A percentile compares a stretch with the other conserved stretches of the same genome.
Evolutionary conservation across 2,329 filamentous ascomycete species (phyloP).

Genomic region (Ophiocordyceps sinensis): DNA sequence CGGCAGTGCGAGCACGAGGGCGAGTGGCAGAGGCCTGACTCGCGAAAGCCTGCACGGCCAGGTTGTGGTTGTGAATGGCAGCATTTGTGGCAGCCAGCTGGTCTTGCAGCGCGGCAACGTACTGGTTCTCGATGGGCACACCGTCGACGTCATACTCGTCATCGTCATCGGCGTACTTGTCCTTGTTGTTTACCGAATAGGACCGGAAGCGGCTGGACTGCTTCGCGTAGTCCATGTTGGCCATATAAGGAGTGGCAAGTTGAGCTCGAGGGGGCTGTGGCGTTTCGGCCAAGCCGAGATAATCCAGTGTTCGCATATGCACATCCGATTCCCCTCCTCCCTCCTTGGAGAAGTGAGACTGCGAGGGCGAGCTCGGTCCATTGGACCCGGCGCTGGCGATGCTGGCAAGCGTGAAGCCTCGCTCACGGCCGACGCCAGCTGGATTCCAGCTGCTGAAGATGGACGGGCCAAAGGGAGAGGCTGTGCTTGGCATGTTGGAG

Average conservation of each 20-base stretch:
- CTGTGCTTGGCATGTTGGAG: constrained; percentile 36
- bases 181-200: constrained; percentile 96
- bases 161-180: constrained; percentile 86
- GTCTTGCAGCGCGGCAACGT: constrained; percentile 46
- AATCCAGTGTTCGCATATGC: constrained; percentile 80
- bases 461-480: constrained; percentile 70
- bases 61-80: constrained; percentile 77
- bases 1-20: constrained; percentile 80
- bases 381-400: constrained; percentile 84
- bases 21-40: constrained; percentile 69
- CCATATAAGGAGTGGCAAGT: constrained; percentile 60
- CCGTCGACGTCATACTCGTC: constrained; percentile 51
- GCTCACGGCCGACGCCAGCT: constrained; percentile 51
- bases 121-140: constrained; percentile 38
- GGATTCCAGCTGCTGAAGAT: constrained; percentile 83
- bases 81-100: constrained; percentile 50
- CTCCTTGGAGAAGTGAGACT: constrained; percentile 75
- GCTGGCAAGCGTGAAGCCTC: constrained; percentile 70
- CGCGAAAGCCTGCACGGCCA: constrained; percentile 84
- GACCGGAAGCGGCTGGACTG: constrained; percentile 83
- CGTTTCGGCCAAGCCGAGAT: constrained; percentile 86
- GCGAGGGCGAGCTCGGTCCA: constrained; percentile 71
- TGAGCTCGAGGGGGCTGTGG: constrained; percentile 67
- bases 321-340: constrained; percentile 78
- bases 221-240: constrained; percentile 61